Evolutionary conservation across 2,329 filamentous ascomycete genomes (phyloP), one percentile per base, ranked within the genome.

Genomic region (Colletotrichum tofieldiae): DNA sequence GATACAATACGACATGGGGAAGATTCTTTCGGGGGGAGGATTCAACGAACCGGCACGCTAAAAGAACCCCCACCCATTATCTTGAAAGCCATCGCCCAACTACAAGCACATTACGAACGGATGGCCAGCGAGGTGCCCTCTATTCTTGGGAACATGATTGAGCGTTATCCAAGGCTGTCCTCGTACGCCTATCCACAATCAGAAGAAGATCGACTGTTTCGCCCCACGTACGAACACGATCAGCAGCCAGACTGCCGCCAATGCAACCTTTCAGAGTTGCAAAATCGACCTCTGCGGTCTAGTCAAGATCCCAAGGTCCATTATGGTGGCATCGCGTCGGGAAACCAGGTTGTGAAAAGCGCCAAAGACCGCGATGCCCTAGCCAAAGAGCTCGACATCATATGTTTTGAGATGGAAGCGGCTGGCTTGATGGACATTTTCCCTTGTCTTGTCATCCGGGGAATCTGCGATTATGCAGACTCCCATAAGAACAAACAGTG

Each of bases 401-500:
- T 76, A 1, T 78, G 77, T 26, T 74, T 79, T 45, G 77, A 80
- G 63, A 80, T 78, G 78, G 77, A 79, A 41, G 75, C 76, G 1
- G 78, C 77, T 0, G 78, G 78, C 0, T 49, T 78, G 1, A 73
- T 72, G 60, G 64, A 74, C 14, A 64, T 74, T 2, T 73, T 81
- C 5, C 78, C 79, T 0, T 82, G 78, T 54, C 56, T 83, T 0
- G 76, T 79, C 0, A 80, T 84, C 32, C 77, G 81, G 6, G 82
- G 82, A 0, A 81, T 84, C 3, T 83, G 78, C 45, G 78, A 82
- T 56, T 84, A 83, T 67, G 78, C 80, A 7, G 82, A 84, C 68
- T 79, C 76, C 0, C 81, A 84, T 61, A 84, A 84, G 68, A 81
- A 79, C 41, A 78, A 83, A 1, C 23, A 23, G 6, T 84, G 81